Evolutionary conservation across 2,329 filamentous ascomycete genomes (phyloP).

Genomic region (Aspergillus calidoustus): DNA sequence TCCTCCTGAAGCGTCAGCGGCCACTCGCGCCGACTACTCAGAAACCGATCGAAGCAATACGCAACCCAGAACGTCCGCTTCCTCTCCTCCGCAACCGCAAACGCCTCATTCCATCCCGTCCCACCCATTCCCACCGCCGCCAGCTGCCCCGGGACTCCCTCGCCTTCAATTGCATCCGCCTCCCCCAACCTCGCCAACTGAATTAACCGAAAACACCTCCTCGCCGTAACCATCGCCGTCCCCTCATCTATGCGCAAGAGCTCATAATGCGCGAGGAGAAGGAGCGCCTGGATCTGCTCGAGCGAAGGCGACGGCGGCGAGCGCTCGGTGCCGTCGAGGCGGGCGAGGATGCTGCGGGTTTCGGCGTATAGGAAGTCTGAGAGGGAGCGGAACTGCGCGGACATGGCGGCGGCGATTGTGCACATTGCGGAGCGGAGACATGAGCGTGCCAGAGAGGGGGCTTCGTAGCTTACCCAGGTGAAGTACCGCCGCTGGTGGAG

Average conservation of each 20-base stretch:
- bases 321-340: not conserved
- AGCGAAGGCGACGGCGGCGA: not conserved
- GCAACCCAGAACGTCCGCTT: constrained; percentile 11
- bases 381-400: constrained; percentile 3
- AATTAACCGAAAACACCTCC: not conserved
- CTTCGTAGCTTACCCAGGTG: not conserved
- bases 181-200: not conserved
- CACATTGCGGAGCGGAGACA: constrained; percentile 18
- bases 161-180: not conserved
- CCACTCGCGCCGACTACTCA: not conserved
- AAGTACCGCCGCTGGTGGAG: constrained; percentile 14
- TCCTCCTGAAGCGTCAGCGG: constrained; percentile 7
- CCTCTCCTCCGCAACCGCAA: constrained; percentile 1
- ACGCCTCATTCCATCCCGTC: not conserved
- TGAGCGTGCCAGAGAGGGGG: not conserved
- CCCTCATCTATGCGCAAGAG: not conserved
- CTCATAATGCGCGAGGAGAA: constrained; percentile 10
- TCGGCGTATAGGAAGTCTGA: not conserved
- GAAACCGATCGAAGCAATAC: constrained; percentile 10
- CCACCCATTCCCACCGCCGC: no score
- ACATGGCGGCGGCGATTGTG: constrained; percentile 15
- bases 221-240: not conserved
- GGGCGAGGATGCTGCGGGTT: not conserved
- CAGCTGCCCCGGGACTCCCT: no score
- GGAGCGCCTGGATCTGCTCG: constrained; percentile 2